Conservation (phyloP, 2,329 filamentous ascomycete genomes). For the Didymella pinodella region DNA sequence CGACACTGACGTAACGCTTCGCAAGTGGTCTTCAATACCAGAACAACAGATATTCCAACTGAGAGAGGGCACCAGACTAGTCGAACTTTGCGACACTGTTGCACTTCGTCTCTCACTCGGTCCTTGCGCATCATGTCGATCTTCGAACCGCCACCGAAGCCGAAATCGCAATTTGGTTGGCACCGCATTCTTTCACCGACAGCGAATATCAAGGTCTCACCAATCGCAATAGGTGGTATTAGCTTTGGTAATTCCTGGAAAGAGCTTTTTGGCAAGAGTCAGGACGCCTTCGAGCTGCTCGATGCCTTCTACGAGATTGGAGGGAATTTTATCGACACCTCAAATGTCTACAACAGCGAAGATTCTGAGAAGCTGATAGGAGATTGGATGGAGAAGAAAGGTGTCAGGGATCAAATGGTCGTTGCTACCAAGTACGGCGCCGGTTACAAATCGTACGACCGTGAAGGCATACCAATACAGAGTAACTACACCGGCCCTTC, state of each 20-base stretch:
- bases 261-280: neutral
- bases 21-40: neutral
- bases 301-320: neutral
- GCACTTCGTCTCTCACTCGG: neutral
- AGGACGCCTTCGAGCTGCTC: neutral
- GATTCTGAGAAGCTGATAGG: neutral
- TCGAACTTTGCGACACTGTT: neutral
- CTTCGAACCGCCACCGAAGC: neutral
- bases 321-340: neutral
- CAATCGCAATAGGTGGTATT: neutral
- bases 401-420: conserved; percentile 24
- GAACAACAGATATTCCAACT: neutral
- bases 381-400: neutral
- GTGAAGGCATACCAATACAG: no score
- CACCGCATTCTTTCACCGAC: neutral
- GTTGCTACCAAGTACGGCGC: conserved; percentile 20
- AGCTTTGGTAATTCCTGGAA: neutral
- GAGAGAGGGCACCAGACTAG: neutral
- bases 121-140: neutral
- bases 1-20: neutral
- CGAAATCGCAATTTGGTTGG: neutral
- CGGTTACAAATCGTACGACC: no score
- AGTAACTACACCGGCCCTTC: no score
- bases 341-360: neutral
- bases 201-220: neutral